Evolutionary conservation across 495 filamentous ascomycete genomes (phyloP), one percentile per base, ranked within the genome.

Genomic region (Tuber melanosporum): DNA sequence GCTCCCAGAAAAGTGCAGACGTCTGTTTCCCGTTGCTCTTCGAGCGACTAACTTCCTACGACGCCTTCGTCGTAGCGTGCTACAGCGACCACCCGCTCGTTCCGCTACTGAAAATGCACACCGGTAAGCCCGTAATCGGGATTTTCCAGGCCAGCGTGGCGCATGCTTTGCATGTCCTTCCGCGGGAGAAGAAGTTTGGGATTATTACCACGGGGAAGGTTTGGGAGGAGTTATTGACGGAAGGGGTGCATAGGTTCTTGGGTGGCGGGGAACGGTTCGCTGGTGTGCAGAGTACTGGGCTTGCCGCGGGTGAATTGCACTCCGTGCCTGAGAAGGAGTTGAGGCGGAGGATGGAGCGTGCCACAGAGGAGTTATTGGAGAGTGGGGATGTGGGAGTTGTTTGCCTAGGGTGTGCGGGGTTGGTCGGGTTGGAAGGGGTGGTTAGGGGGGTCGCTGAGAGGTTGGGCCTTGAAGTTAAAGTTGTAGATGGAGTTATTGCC

Each of bases 31-130:
- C 86, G 4, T 85, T 89, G 75, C 84, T 94, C 75, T 81, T 86
- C 74, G 85, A 83, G 3, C 74, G 88, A 20, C 83, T 91, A 52
- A 75, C 85, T 8, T 70, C 87, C 74, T 89, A 93, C 84, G 90
- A 95, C 81, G 95, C 88, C 36, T 92, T 95, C 78, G 86, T 98
- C 0, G 87, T 99, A 2, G 93, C 93, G 62, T 99, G 95, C 86
- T 99, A 92, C 85, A 94, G 92, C 80, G 89, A 90, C 2, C 95
- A 98, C 80, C 93, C 94, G 0, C 89, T 98, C 6, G 92, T 97
- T 15, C 83, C 87, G 0, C 82, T 86, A 45, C 84, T 98, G 3
- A 86, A 85, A 22, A 80, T 87, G 22, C 78, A 84, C 71, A 75
- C 80, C 26, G 72, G 71, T 32, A 82, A 75, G 46, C 88, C 88